phyloP scores from a whole-genome alignment of 768 basidiomycete genomes.

The Termitomyces sp. region DNA sequence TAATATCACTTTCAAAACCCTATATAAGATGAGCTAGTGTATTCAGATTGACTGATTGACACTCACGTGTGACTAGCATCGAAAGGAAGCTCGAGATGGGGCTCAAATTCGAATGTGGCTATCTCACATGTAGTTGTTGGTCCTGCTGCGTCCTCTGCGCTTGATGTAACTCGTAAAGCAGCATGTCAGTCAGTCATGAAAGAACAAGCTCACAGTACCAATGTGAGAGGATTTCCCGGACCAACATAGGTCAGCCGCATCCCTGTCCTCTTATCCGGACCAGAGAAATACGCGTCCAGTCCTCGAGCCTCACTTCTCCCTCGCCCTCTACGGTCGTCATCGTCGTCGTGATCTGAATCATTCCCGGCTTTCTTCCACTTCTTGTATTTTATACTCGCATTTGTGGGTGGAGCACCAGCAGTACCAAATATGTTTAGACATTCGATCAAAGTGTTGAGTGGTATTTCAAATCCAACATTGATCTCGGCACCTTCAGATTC shows the following conservation, averaged over 20 bases:
- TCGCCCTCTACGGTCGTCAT: constrained; percentile 34
- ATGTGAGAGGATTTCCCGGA: constrained; percentile 69
- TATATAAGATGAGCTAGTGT: constrained; percentile 23
- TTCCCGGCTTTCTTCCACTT: constrained; percentile 48
- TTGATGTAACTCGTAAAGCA: constrained; percentile 21
- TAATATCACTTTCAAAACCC: constrained; percentile 80
- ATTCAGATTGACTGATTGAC: neutral
- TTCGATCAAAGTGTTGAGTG: constrained; percentile 80
- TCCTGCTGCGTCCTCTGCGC: constrained; percentile 75
- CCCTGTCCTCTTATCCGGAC: constrained; percentile 66
- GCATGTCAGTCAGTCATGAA: neutral
- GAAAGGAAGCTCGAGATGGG: constrained; percentile 76
- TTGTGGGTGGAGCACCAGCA: constrained; percentile 43
- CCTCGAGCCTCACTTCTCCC: constrained; percentile 25
- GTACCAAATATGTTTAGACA: constrained; percentile 94
- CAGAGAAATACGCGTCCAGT: constrained; percentile 60
- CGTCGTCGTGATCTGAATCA: constrained; percentile 42
- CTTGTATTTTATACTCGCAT: constrained; percentile 37
- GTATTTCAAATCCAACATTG: constrained; percentile 71
- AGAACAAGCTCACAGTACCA: constrained; percentile 63
- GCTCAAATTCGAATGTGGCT: constrained; percentile 81
- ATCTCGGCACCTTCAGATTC: constrained; percentile 27
- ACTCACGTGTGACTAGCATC: constrained; percentile 61
- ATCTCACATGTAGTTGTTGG: constrained; percentile 89
- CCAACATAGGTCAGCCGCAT: constrained; percentile 86